Percentiles rank a stretch among this genome's conserved stretches.
Evolutionary conservation across 2,329 filamentous ascomycete genomes (phyloP).

Genomic region (Neofusicoccum cordaticola): DNA sequence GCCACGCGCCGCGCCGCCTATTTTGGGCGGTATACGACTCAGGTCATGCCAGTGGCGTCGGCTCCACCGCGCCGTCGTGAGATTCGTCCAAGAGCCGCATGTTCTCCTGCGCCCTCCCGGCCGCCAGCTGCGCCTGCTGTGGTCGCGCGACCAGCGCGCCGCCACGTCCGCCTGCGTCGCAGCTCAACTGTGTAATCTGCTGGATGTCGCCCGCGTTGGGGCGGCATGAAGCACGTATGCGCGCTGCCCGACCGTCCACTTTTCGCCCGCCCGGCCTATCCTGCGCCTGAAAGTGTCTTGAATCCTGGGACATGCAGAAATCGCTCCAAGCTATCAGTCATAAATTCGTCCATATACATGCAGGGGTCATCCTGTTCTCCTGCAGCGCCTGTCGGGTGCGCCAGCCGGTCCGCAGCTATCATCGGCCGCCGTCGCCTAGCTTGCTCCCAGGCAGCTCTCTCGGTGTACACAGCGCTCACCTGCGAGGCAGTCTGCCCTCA

Average conservation of each 20-base stretch:
- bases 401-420: slow-evolving; percentile 3
- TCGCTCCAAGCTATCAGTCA: slow-evolving; percentile 8
- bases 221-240: slow-evolving; percentile 8
- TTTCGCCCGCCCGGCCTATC: not conserved
- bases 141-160: slow-evolving; percentile 1
- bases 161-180: slow-evolving; percentile 16
- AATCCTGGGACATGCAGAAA: slow-evolving; percentile 7
- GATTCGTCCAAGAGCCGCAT: slow-evolving; percentile 15
- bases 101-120: slow-evolving; percentile 8
- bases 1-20: slow-evolving; percentile 12
- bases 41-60: not conserved
- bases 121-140: slow-evolving; percentile 2
- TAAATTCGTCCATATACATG: slow-evolving; percentile 6
- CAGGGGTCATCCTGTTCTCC: slow-evolving; percentile 4
- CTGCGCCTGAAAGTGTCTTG: not conserved
- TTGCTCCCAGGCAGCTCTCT: not conserved
- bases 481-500: not conserved
- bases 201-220: not conserved
- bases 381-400: slow-evolving; percentile 5
- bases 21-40: slow-evolving; percentile 5
- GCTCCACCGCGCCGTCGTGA: not conserved
- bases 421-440: not conserved
- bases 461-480: not conserved
- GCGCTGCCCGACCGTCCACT: not conserved
- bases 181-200: slow-evolving; percentile 10